Base-by-base conservation (phyloP, 2,329 filamentous ascomycete genomes). In the Ampelomyces quisqualis region DNA sequence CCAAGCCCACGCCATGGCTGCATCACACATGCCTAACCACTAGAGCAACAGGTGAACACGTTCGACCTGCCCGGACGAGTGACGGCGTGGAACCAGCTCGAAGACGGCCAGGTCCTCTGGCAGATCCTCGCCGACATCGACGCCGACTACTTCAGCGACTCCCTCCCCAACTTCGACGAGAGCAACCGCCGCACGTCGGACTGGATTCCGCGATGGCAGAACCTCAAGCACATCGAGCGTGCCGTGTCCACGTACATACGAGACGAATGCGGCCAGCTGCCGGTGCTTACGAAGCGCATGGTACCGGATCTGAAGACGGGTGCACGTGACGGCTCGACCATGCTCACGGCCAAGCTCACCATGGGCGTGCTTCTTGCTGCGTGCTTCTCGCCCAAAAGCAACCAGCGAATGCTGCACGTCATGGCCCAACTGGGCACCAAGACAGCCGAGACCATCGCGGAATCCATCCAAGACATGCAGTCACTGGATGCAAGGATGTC, bases 161-260 rank as follows among this genome's bases (percentile, higher is more conserved):
- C 59, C n/a, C 70, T 77, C 8, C 74, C 74, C 14, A 67, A 66
- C 38, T 62, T 65, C 47, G 63, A 67, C 50, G 73, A 76, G 43
- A 62, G 62, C 34, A 62, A 71, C 43, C 65, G 70, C 34, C 68
- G 66, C 32, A 58, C 67, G n/a, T 62, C 62, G 5, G 70, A 72
- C 49, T 77, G 74, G 74, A 76, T 75, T 34, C 69, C 72, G 32
- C 66, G 70, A 67, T 76, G 74, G 74, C 74, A 77, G 66, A 77
- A 77, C 49, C 56, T 77, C 43, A 77, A 77, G 57, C 70, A 75
- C 47, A 68, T 77, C 49, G 72, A 76, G 53, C 70, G 72, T 27
- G 64, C 70, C 51, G 67, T 75, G 38, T 71, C 71, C 18, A 69
- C 71, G 18, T 77, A 76, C 58, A 72, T 76, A 38, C 67, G 73